A percentile compares a stretch with the other conserved stretches of the same genome.
Evolutionary conservation across 1,284 basidiomycete species (phyloP).

Genomic region (Cyathus pygmaeus): DNA sequence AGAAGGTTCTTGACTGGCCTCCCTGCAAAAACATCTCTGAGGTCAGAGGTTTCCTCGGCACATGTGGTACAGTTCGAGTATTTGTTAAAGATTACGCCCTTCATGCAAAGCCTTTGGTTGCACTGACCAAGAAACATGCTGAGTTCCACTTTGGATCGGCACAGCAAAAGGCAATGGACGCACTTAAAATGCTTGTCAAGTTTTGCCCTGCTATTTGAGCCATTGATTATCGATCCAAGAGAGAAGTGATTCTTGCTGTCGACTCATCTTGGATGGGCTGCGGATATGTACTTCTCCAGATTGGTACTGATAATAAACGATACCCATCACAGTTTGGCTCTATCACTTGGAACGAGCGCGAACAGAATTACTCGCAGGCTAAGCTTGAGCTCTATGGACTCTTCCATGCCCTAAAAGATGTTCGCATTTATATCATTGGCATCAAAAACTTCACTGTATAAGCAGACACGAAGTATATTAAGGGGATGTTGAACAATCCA

Average conservation of each 20-base stretch:
- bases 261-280: conserved; percentile 46
- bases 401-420: conserved; percentile 37
- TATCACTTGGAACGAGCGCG: conserved; percentile 44
- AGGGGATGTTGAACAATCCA: conserved; percentile 29
- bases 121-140: conserved; percentile 29
- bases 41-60: conserved; percentile 20
- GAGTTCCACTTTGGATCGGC: conserved; percentile 35
- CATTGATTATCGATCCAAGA: conserved; percentile 35
- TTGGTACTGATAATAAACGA: conserved; percentile 9
- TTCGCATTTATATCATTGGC: conserved; percentile 27
- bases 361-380: conserved; percentile 38
- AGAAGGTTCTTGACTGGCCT: conserved; percentile 18
- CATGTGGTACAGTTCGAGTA: conserved; percentile 19
- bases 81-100: conserved; percentile 29
- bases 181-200: conserved; percentile 35
- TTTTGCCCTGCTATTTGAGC: conserved; percentile 34
- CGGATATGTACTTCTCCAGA: conserved; percentile 32
- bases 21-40: conserved; percentile 8
- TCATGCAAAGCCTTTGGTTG: too few relatives aligned
- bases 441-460: conserved; percentile 41
- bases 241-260: conserved; percentile 38
- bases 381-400: conserved; percentile 55
- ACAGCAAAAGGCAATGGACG: conserved; percentile 32
- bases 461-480: conserved; percentile 44
- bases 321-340: conserved; percentile 43